Conservation (phyloP, 441 rosid species). For the Flueggea neowawraea region DNA sequence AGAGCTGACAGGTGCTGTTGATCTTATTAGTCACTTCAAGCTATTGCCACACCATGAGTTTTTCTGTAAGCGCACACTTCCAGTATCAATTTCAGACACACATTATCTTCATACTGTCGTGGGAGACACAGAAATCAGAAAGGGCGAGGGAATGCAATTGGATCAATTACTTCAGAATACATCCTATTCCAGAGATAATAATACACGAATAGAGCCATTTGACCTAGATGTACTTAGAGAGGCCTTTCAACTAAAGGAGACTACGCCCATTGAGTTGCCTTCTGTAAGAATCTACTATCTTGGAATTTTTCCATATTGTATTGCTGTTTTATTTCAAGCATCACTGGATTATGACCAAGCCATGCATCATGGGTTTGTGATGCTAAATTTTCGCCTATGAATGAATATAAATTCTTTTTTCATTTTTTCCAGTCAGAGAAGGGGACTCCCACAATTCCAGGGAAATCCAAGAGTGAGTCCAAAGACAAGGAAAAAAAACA, state of each 20-base stretch:
- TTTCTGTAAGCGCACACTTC: conserved; percentile 92
- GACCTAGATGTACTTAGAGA: conserved; percentile 51
- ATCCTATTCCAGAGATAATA: conserved; percentile 38
- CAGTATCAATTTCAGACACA: conserved; percentile 75
- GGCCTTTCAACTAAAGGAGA: conserved; percentile 73
- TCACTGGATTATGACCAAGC: too few relatives aligned
- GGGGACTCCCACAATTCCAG: conserved; percentile 65
- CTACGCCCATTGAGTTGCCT: conserved; percentile 69
- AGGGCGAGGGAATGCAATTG: conserved; percentile 88
- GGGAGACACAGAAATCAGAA: conserved; percentile 45
- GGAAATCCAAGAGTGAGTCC: conserved; percentile 61
- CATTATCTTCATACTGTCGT: conserved; percentile 67
- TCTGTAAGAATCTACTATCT: conserved; percentile 40
- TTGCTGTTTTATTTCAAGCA: not conserved
- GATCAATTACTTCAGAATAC: conserved; percentile 74
- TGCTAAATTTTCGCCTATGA: not conserved
- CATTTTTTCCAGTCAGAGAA: conserved; percentile 49
- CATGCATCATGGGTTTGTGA: too few relatives aligned
- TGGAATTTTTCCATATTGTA: not conserved
- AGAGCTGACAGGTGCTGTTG: conserved; percentile 86
- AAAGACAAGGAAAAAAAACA: conserved; percentile 80
- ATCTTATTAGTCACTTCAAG: conserved; percentile 83
- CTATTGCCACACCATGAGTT: conserved; percentile 78
- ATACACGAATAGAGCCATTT: conserved; percentile 49
- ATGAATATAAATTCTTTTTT: conserved; percentile 1